Evolutionary conservation across 331 rosid genomes (phyloP).

Genomic region (Telfairia occidentalis): DNA sequence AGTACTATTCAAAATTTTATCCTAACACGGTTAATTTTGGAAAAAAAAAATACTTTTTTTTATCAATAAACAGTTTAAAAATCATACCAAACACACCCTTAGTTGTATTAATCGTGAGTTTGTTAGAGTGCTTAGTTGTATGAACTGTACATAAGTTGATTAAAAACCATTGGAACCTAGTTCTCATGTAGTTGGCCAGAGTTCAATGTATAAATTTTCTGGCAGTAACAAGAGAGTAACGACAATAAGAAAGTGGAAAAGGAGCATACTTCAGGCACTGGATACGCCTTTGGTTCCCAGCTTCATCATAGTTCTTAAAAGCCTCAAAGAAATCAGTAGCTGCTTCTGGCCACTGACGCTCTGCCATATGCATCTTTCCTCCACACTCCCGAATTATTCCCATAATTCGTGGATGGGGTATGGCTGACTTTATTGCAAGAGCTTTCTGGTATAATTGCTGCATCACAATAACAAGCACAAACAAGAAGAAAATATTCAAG

Average conservation of each 20-base stretch:
- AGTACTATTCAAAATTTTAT: too few relatives aligned
- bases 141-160: not conserved
- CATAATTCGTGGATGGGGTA: slow-evolving; percentile 98
- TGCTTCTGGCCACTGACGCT: slow-evolving; percentile 98
- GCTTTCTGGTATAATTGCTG: slow-evolving; percentile 99
- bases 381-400: slow-evolving; percentile 98
- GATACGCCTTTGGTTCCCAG: slow-evolving; percentile 96
- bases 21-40: too few relatives aligned
- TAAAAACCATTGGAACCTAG: not conserved
- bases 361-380: slow-evolving; percentile 99
- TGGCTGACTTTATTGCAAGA: slow-evolving; percentile 91
- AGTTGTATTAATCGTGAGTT: not conserved
- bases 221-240: not conserved
- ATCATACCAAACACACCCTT: too few relatives aligned
- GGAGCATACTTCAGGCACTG: slow-evolving; percentile 78
- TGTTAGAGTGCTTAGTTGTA: not conserved
- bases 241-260: not conserved
- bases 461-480: slow-evolving; percentile 18
- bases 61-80: too few relatives aligned
- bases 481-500: not conserved
- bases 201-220: not conserved
- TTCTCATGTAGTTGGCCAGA: not conserved
- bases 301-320: slow-evolving; percentile 92
- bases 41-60: too few relatives aligned
- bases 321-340: slow-evolving; percentile 99